These are phyloP conservation scores for Thyridium curvatum DNA, from an alignment of 2,329 filamentous ascomycete genomes.

Conservation along the genomic window DNA sequence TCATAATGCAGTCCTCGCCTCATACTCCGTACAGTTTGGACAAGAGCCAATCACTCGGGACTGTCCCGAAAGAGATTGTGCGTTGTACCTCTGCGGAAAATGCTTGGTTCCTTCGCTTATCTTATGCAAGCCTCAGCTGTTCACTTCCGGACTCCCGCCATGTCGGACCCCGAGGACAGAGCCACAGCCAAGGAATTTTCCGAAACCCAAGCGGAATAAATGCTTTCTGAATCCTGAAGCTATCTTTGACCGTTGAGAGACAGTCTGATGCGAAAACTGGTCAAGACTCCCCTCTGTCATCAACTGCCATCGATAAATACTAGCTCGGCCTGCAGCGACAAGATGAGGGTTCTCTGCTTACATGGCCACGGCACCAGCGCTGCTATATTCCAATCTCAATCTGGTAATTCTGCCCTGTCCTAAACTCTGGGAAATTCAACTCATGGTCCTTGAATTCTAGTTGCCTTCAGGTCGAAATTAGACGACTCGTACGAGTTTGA, in stretches of 20 bases:
- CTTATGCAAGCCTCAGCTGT: not conserved
- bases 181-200: not conserved
- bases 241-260: not conserved
- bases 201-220: not conserved
- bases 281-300: not conserved
- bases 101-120: too few species aligned
- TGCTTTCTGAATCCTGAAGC: not conserved
- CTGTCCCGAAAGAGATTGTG: too few species aligned
- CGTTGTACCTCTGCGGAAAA: too few species aligned
- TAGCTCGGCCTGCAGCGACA: conserved; percentile 2
- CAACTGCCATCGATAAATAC: not conserved
- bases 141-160: conserved; percentile 6
- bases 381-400: conserved; percentile 27
- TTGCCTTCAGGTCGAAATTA: conserved; percentile 25
- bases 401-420: conserved; percentile 14
- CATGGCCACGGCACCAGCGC: conserved; percentile 30
- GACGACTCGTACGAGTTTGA: conserved; percentile 21
- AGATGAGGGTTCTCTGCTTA: conserved; percentile 26
- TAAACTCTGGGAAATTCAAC: not conserved
- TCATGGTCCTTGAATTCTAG: conserved; percentile 12
- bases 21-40: too few species aligned
- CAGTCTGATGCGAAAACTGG: not conserved
- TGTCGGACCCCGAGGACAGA: conserved; percentile 5
- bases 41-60: too few species aligned
- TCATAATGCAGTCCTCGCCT: too few species aligned